Evolutionary conservation across 768 basidiomycete genomes (phyloP), one percentile per base, ranked within the genome.

Genomic region (Mycena crocata): DNA sequence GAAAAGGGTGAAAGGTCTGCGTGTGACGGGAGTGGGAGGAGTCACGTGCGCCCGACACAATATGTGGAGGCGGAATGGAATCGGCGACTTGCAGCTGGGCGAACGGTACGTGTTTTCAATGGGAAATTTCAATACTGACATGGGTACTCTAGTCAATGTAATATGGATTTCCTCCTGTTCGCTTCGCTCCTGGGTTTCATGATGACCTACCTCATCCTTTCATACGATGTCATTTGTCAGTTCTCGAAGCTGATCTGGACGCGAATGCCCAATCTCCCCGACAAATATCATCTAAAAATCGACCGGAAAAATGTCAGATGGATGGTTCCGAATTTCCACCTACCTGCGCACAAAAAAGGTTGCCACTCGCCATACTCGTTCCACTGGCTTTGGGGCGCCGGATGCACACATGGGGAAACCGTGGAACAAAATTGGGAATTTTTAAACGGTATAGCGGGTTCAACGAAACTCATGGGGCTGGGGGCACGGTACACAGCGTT

Each of bases 281-380:
- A 3, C 12, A 12, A 10, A 10, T 34, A 49, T 8, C 56, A 39
- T 17, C 26, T 58, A 13, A 15, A 9, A 2, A 34, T 46, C n/a
- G 24, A 57, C 12, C 24, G 8, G 7, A 2, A 0, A 19, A 19
- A 14, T 1, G 21, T 59, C 32, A 19, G 42, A 31, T 66, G 54
- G n/a, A 57, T 61, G 24, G 59, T 75, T 28, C 75, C 75, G 0
- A 76, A 76, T n/a, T 74, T 75, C 56, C 75, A 76, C 40, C 39
- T 72, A 0, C 57, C 40, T 7, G 55, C 44, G 2, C 75, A 76
- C 59, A 57, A 63, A 28, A 12, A 21, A n/a, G 46, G 57, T 0
- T 75, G 75, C 45, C 66, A 70, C 28, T 56, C 54, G 23, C 40
- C 48, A 5, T 74, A 61, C 35, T 64, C 62, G 2, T 64, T 64